Conservation (phyloP, 345 rosid species). For the Turritis glabra region DNA sequence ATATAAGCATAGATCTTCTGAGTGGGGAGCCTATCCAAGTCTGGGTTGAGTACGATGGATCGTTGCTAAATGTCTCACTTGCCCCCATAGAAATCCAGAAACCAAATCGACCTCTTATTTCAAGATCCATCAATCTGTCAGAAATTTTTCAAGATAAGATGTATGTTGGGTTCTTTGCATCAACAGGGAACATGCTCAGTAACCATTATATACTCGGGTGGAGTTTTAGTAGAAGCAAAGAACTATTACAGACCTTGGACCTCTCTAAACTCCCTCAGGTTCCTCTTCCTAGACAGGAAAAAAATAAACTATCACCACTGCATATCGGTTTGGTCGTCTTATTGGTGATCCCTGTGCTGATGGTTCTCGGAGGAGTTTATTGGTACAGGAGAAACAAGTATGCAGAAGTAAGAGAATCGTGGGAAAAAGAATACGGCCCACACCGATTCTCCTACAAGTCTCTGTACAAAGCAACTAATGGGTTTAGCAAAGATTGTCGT, state of each 20-base stretch:
- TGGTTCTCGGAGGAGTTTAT: conserved; percentile 26
- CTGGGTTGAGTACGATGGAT: conserved; percentile 60
- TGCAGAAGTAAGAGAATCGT: conserved; percentile 42
- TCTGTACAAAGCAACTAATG: conserved; percentile 46
- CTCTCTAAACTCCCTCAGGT: conserved; percentile 51
- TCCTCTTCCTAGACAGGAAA: conserved; percentile 41
- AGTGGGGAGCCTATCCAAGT: conserved; percentile 50
- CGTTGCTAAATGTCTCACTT: conserved; percentile 38
- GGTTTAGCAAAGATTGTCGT: conserved; percentile 41
- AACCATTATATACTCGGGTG: conserved; percentile 60
- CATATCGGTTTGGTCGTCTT: conserved; percentile 26
- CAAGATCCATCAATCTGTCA: conserved; percentile 44
- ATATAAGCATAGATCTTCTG: conserved; percentile 37
- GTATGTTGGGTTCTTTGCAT: conserved; percentile 63
- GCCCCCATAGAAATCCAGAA: conserved; percentile 37
- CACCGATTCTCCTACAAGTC: conserved; percentile 44
- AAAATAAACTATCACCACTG: conserved; percentile 8
- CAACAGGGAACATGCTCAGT: conserved; percentile 40
- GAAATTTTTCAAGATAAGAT: conserved; percentile 32
- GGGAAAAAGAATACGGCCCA: conserved; percentile 49
- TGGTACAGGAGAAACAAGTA: conserved; percentile 35
- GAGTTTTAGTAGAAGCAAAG: conserved; percentile 52
- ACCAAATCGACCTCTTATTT: conserved; percentile 52
- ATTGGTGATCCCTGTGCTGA: conserved; percentile 9
- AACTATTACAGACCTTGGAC: conserved; percentile 32